Conservation (phyloP, 2,329 filamentous ascomycete genomes). For the Alternaria panax region DNA sequence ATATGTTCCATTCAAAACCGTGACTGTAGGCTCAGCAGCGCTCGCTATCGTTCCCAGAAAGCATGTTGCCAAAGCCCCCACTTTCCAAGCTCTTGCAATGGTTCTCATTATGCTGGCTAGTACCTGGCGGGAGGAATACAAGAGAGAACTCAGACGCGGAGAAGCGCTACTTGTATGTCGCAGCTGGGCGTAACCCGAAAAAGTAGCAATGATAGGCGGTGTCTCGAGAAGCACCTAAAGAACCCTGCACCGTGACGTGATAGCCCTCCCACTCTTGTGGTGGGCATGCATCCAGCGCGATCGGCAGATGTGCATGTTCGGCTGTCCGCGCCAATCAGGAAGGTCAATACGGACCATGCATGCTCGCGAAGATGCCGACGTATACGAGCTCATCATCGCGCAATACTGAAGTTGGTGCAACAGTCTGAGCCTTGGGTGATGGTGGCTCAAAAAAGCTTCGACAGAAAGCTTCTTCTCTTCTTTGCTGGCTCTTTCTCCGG, state of each 20-base stretch:
- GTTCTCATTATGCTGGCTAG: constrained; percentile 18
- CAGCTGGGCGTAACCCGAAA: constrained; percentile 13
- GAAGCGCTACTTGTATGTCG: constrained; percentile 18
- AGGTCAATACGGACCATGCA: constrained; percentile 12
- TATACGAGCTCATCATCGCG: background rate
- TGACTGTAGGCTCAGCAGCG: constrained; percentile 35
- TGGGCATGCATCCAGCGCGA: constrained; percentile 6
- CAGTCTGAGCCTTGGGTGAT: background rate
- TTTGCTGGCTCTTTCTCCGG: constrained; percentile 11
- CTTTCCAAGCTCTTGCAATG: constrained; percentile 28
- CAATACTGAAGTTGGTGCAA: background rate
- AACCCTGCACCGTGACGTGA: constrained; percentile 15
- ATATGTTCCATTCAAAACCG: constrained; percentile 47
- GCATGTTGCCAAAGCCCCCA: constrained; percentile 19
- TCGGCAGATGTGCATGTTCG: constrained; percentile 13
- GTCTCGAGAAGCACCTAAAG: background rate
- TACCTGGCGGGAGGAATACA: background rate
- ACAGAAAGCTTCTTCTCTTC: constrained; percentile 37
- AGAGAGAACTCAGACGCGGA: background rate
- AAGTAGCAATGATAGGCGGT: constrained; percentile 2
- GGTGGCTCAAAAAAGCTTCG: constrained; percentile 26
- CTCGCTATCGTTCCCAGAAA: constrained; percentile 19
- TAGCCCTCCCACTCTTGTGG: constrained; percentile 10
- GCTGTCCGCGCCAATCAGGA: constrained; percentile 13
- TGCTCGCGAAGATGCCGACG: background rate